These are phyloP conservation scores for Plasmodium cynomolgi DNA, from an alignment of 169 alveolate species.

Conservation along the genomic window DNA sequence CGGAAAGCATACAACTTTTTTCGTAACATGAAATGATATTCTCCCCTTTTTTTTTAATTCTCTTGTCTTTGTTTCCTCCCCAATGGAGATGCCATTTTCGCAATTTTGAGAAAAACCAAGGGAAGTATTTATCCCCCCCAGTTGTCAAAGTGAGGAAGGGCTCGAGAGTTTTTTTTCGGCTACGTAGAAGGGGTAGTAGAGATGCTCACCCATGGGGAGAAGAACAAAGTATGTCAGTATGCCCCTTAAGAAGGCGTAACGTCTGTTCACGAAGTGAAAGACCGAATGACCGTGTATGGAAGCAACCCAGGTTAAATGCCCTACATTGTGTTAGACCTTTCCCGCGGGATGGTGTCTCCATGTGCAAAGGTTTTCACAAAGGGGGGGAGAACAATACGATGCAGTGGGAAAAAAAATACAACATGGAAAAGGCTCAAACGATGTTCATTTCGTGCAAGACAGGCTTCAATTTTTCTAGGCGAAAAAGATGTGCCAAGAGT, in stretches of 20 bases:
- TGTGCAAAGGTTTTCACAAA: background rate
- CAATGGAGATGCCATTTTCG: constrained; percentile 5
- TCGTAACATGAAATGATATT: constrained; percentile 43
- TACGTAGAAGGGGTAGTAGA: background rate
- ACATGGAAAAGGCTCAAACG: background rate
- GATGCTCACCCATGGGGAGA: background rate
- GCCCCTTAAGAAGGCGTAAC: background rate
- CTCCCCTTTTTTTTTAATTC: constrained; percentile 12
- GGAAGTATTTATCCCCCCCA: background rate
- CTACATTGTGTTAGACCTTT: background rate
- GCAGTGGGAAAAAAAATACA: background rate
- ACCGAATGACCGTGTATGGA: background rate
- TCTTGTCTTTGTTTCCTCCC: constrained; percentile 6
- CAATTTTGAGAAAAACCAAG: background rate
- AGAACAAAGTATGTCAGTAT: background rate
- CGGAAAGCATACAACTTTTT: background rate
- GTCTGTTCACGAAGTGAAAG: background rate
- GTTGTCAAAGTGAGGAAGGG: too few species aligned
- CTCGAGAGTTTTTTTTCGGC: background rate
- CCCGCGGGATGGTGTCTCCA: background rate
- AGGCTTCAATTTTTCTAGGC: background rate
- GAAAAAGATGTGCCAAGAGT: background rate
- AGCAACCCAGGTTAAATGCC: background rate
- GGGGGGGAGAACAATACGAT: background rate
- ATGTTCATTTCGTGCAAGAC: background rate